Base-by-base conservation (phyloP, 306 rosid species). In the Prunus salicina region DNA sequence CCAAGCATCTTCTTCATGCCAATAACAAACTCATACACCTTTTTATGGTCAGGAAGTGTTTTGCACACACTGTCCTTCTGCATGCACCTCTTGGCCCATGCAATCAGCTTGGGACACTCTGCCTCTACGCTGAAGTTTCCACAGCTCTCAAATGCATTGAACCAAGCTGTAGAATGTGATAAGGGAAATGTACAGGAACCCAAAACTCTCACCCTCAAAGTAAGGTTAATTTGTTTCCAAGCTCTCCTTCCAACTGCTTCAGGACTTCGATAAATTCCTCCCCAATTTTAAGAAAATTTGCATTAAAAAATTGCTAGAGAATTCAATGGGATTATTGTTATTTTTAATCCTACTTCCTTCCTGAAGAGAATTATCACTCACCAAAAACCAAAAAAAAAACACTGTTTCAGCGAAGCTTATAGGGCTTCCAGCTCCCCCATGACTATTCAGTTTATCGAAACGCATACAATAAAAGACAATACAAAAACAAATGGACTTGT, bases 171-270 rank as follows among this genome's bases (percentile, higher is more conserved):
- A 32, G 38, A 32, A 32, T 5, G 38, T 32, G 38, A 32, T 32
- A 32, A 32, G 38, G 1, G 67, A 45, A 14, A 25, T 47, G 65
- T 81, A 85, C 50, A 81, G 34, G 27, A 84, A 10, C 69, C 81
- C 85, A 47, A 81, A 81, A 2, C 1, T 22, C 14, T 84, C 70
- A 2, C 83, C 85, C 12, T 46, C 72, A 38, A 84, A 71, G 22
- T 74, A 81, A 50, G 73, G 20, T 64, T 32, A 32, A 32, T 32
- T 75, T 71, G 11, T 75, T 83, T 12, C 85, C 88, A 61, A 84
- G 83, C 78, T 70, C 76, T 24, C 63, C 83, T 46, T 81, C 81
- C 19, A 81, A 25, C 49, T 41, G 27, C 64, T 74, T 77, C 16
- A 81, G 71, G 55, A 22, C 2, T 56, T 65, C 66, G 12, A 78